phyloP scores from a whole-genome alignment of 192 early-diverging fungal species.

The Piromyces sp. region DNA sequence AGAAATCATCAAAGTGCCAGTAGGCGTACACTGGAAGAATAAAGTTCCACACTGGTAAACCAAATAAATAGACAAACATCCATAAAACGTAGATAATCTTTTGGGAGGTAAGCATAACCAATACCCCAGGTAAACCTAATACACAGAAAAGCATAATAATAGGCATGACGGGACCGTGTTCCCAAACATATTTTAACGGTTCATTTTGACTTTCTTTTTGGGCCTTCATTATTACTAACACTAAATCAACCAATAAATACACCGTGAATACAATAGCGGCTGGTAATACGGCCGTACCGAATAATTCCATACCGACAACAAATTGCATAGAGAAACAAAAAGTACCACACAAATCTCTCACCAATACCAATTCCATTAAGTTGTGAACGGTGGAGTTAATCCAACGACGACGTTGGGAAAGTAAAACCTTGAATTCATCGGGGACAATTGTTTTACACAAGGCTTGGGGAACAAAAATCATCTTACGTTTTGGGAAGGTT shows the following conservation, averaged over 20 bases:
- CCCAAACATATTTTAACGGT: background rate
- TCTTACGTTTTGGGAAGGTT: slow-evolving; percentile 84
- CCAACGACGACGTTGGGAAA: slow-evolving; percentile 80
- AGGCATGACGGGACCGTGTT: background rate
- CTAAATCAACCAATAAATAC: background rate
- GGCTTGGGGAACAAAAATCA: slow-evolving; percentile 84
- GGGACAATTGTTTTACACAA: slow-evolving; percentile 86
- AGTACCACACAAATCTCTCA: slow-evolving; percentile 70
- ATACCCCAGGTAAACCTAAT: slow-evolving; percentile 2
- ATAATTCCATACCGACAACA: background rate
- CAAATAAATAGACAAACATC: slow-evolving; percentile 62
- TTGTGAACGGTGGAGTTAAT: slow-evolving; percentile 93
- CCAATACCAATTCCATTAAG: slow-evolving; percentile 61
- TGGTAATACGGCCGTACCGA: background rate
- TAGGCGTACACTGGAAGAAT: slow-evolving; percentile 83
- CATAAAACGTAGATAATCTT: slow-evolving; percentile 71
- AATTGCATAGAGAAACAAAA: slow-evolving; percentile 68
- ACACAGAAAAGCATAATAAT: background rate
- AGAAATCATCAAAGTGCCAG: slow-evolving; percentile 99
- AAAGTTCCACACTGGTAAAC: slow-evolving; percentile 75
- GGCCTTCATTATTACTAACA: background rate
- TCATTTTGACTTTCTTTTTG: background rate
- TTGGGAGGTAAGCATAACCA: slow-evolving; percentile 46
- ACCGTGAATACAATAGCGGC: background rate
- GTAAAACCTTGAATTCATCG: slow-evolving; percentile 60